Conservation (phyloP, 106 monocot species). For the Platanthera guangdongensis region DNA sequence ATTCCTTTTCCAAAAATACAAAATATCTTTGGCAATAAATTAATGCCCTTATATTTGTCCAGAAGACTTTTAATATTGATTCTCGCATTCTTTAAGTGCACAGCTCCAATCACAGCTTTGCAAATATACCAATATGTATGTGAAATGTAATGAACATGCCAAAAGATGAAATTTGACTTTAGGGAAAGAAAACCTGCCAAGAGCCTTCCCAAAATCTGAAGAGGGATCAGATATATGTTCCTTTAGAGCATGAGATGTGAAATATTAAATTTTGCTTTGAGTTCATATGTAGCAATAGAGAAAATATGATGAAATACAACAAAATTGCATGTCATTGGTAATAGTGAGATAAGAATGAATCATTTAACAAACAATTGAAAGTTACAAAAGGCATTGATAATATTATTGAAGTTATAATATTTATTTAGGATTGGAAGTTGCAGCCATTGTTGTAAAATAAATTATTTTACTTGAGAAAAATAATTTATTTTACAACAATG, state of each 20-base stretch:
- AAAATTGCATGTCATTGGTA: background rate
- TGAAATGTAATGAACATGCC: background rate
- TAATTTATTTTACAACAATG: too few species aligned
- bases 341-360: background rate
- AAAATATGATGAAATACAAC: background rate
- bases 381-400: background rate
- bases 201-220: constrained; percentile 94
- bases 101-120: background rate
- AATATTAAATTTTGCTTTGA: constrained; percentile 91
- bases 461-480: too few species aligned
- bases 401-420: background rate
- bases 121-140: background rate
- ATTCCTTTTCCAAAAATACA: too few species aligned
- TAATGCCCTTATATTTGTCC: too few species aligned
- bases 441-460: too few species aligned
- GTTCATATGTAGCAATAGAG: background rate
- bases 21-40: too few species aligned
- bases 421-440: background rate
- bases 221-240: constrained; percentile 93
- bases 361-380: background rate
- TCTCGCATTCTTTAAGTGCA: background rate
- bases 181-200: constrained; percentile 57
- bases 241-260: constrained; percentile 95
- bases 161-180: background rate
- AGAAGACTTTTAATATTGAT: background rate